Evolutionary conservation across 2,329 filamentous ascomycete genomes (phyloP), one percentile per base, ranked within the genome.

Genomic region (Colletotrichum orbiculare): DNA sequence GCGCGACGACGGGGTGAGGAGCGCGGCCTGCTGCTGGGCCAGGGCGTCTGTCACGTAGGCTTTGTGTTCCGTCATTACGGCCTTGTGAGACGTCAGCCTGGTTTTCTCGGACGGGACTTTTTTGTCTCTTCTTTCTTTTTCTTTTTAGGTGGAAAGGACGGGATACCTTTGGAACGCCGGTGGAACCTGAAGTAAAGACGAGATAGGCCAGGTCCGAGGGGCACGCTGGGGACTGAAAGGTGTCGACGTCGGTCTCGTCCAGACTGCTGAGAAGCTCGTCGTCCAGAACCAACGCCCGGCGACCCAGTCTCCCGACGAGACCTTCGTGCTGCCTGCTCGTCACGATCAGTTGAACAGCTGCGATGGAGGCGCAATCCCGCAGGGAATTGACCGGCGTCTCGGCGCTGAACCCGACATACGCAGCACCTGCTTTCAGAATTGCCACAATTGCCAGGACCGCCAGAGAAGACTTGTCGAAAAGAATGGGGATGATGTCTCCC

Each of bases 391-490:
- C 13, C 11, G 52, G 54, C 8, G 47, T 38, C 41, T 52, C 54
- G 12, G 52, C 37, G 6, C 47, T 50, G 45, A 62, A 39, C 2
- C 53, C 60, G 35, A 62, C 60, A 17, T 50, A 86, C 79, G 13
- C 78, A 77, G 1, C 79, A 82, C 15, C 83, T 3, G 83, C 76
- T 69, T 91, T 90, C 38, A 92, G 77, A 2, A 89, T 83, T 0
- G 90, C 90, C n/a, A 94, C 80, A 66, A 94, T 89, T 7, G 89
- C 84, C 43, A 93, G 78, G 54, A 92, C 89, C 0, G 91, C 82
- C 73, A 90, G 84, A 11, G 88, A 77, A 11, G 85, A 91, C 76
- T 92, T 93, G 43, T 91, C 87, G 70, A 93, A 83, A 17, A 89
- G 84, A 6, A 94, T 81, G 6, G 88, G 88, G 2, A 94, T 82